A percentile compares a stretch with the other conserved stretches of the same genome.
Evolutionary conservation across 2,329 filamentous ascomycete genomes (phyloP).

Genomic region (Plenodomus lindquistii): DNA sequence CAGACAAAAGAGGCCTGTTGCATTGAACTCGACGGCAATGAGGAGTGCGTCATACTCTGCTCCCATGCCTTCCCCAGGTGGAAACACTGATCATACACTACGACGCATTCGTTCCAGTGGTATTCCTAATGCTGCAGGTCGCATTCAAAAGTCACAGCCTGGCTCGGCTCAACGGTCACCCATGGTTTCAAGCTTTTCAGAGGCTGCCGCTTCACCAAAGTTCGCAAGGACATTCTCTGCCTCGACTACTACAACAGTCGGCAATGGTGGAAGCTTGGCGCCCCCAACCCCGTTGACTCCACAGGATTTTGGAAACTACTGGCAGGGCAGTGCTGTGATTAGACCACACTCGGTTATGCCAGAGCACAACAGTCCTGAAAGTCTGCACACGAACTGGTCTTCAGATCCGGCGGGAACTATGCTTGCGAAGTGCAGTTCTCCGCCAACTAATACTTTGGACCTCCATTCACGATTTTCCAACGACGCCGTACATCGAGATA

Average conservation of each 20-base stretch:
- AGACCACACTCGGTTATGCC: constrained; percentile 36
- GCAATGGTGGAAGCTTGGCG: constrained; percentile 47
- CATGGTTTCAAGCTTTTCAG: constrained; percentile 50
- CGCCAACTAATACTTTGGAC: constrained; percentile 51
- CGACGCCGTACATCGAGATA: constrained; percentile 48
- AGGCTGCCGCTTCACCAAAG: constrained; percentile 53
- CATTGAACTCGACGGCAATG: constrained; percentile 44
- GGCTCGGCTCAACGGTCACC: constrained; percentile 55
- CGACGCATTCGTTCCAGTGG: constrained; percentile 55
- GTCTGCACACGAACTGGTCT: constrained; percentile 41
- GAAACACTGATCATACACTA: constrained; percentile 44
- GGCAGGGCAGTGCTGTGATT: constrained; percentile 44
- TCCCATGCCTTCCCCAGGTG: constrained; percentile 47
- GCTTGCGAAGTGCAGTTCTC: constrained; percentile 46
- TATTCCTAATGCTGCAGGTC: constrained; percentile 49
- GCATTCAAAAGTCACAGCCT: constrained; percentile 51
- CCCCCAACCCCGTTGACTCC: constrained; percentile 56
- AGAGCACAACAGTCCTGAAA: constrained; percentile 47
- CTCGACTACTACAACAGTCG: constrained; percentile 41
- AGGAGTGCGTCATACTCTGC: constrained; percentile 49
- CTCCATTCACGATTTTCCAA: constrained; percentile 34
- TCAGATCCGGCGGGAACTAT: constrained; percentile 40
- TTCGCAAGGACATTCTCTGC: constrained; percentile 46
- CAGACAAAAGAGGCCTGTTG: constrained; percentile 47
- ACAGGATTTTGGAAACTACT: constrained; percentile 44